phyloP scores from a whole-genome alignment of 1,284 basidiomycete species.

The Heterobasidion annosum region DNA sequence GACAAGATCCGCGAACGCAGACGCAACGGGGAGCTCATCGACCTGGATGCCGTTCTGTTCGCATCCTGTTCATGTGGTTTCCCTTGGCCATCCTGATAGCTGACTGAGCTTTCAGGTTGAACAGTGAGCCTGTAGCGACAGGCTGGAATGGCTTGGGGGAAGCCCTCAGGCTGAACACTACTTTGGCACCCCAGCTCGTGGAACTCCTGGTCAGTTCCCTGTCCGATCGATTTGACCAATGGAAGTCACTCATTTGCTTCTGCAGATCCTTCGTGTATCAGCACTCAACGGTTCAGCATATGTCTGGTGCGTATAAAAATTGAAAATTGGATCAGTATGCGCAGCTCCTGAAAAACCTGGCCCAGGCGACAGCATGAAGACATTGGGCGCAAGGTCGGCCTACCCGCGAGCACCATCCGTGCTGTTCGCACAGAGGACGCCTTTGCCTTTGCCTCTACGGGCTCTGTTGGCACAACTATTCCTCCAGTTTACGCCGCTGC shows the following conservation, averaged over 20 bases:
- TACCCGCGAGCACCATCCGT: background rate
- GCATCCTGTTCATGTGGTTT: background rate
- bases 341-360: background rate
- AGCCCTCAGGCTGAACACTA: background rate
- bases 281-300: conserved; percentile 1
- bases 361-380: background rate
- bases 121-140: background rate
- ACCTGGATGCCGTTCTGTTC: conserved; percentile 2
- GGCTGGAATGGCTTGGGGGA: conserved; percentile 2
- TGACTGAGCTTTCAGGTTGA: background rate
- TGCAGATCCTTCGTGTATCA: conserved; percentile 1
- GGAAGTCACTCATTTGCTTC: background rate
- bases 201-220: background rate
- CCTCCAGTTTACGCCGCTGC: background rate
- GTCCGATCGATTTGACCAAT: background rate
- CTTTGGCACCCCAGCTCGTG: background rate
- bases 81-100: background rate
- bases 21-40: background rate
- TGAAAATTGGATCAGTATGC: background rate
- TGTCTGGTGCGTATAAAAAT: background rate
- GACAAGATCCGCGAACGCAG: conserved; percentile 1
- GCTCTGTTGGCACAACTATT: background rate
- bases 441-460: background rate
- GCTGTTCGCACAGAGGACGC: background rate
- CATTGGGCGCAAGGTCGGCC: background rate